A percentile compares a stretch with the other conserved stretches of the same genome.
Conservation (phyloP, 768 basidiomycete genomes). For the Mycena maculata region DNA sequence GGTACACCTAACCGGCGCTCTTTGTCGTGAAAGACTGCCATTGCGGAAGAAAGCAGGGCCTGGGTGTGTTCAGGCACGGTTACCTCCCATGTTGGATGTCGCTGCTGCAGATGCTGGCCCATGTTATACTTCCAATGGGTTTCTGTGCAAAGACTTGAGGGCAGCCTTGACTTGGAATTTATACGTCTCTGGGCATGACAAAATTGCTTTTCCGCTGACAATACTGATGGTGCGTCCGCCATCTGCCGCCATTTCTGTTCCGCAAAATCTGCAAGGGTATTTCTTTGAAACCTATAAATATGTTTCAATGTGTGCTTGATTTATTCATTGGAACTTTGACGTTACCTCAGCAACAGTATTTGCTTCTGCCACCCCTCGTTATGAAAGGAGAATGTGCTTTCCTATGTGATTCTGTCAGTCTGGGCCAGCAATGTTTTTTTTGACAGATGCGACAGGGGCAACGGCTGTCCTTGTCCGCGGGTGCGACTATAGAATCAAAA, state of each 20-base stretch:
- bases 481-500: neutral
- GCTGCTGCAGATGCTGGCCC: neutral
- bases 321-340: neutral
- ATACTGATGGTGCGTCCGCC: neutral
- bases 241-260: neutral
- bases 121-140: constrained; percentile 17
- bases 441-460: neutral
- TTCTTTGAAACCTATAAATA: constrained; percentile 3
- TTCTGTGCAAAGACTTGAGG: neutral
- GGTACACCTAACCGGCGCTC: no score
- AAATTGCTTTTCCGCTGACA: constrained; percentile 12
- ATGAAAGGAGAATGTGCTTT: constrained; percentile 8
- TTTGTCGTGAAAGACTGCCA: no score
- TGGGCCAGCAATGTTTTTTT: neutral
- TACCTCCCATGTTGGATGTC: constrained; percentile 4
- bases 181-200: constrained; percentile 1
- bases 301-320: neutral
- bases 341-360: neutral
- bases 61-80: neutral
- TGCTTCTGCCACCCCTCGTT: neutral
- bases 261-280: constrained; percentile 16
- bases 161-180: neutral
- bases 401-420: constrained; percentile 23
- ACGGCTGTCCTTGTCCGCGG: neutral
- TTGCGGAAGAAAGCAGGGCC: no score